Evolutionary conservation across 306 rosid genomes (phyloP), one percentile per base, ranked within the genome.

Genomic region (Rubus idaeus): DNA sequence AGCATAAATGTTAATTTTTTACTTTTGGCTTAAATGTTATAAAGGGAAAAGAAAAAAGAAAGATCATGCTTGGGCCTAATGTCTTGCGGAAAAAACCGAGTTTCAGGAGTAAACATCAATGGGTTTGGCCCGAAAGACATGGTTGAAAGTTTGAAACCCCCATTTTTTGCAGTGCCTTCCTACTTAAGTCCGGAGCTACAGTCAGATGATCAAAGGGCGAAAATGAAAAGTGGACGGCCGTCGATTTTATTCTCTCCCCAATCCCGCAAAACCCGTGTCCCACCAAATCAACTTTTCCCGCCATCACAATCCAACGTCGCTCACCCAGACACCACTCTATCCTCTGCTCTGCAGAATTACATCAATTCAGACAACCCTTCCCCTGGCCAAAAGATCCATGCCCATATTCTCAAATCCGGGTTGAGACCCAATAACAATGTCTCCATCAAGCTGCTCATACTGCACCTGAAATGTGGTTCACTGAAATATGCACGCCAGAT

Each of bases 341-440:
- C 97, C 75, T 78, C 78, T 35, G 66, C 90, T 67, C 79, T 95
- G 58, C 97, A 92, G 70, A 82, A 75, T 39, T 81, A 83, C 87
- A 95, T 95, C 81, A 85, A 88, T 68, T 95, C 98, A 45, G 94
- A 87, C 35, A 61, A 71, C 73, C 91, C 98, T 76, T 84, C 83
- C 37, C 77, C n/a, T 37, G 98, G 98, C 80, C 96, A 82, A 84
- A 89, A 75, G 80, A 82, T 95, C 61, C 98, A 92, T 79, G 55
- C 93, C 81, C 86, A 73, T 23, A 85, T 95, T 78, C 85, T 95
- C 18, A 95, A 95, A 90, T 46, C 95, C 71, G 98, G 98, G 74
- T 88, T 88, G 55, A 77, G 77, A 66, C 96, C 92, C 72, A 92
- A 86, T 74, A 83, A 81, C 37, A 95, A 87, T 72, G 77, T 95